Evolutionary conservation across 148 eudicot genomes (phyloP).

Genomic region (Hydrangea macrophylla): DNA sequence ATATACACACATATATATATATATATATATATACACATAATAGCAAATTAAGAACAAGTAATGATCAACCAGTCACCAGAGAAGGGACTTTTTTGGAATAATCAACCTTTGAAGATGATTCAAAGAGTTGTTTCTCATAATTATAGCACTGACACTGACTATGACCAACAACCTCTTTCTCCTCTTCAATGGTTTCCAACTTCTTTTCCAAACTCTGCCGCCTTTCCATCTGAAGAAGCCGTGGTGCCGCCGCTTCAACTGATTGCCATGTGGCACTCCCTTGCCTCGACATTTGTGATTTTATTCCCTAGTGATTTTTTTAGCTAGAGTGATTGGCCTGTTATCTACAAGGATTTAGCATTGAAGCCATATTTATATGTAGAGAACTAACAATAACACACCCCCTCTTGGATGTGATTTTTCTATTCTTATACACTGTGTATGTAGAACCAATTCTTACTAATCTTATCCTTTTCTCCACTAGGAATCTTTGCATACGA

Average conservation of each 20-base stretch:
- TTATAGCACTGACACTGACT: background rate
- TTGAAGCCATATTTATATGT: background rate
- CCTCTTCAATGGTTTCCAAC: constrained; percentile 19
- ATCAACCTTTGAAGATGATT: constrained; percentile 13
- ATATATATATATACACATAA: too few species aligned
- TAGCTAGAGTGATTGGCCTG: background rate
- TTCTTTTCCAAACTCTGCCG: constrained; percentile 2
- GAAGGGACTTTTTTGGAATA: constrained; percentile 7
- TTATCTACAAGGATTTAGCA: background rate
- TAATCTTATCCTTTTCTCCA: background rate
- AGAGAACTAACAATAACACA: background rate
- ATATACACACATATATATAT: too few species aligned
- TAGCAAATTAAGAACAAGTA: background rate
- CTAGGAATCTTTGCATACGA: background rate
- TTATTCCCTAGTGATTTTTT: background rate
- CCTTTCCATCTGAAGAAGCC: background rate
- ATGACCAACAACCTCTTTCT: background rate
- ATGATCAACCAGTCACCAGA: constrained; percentile 1
- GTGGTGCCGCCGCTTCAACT: background rate
- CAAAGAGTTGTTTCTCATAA: background rate
- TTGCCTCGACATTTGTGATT: constrained; percentile 1
- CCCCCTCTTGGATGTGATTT: background rate
- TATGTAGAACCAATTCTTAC: background rate
- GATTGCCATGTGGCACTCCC: constrained; percentile 4
- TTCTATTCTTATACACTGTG: background rate